phyloP scores from a whole-genome alignment of 805 yeast species.

The Schizosaccharomyces osmophilus region DNA sequence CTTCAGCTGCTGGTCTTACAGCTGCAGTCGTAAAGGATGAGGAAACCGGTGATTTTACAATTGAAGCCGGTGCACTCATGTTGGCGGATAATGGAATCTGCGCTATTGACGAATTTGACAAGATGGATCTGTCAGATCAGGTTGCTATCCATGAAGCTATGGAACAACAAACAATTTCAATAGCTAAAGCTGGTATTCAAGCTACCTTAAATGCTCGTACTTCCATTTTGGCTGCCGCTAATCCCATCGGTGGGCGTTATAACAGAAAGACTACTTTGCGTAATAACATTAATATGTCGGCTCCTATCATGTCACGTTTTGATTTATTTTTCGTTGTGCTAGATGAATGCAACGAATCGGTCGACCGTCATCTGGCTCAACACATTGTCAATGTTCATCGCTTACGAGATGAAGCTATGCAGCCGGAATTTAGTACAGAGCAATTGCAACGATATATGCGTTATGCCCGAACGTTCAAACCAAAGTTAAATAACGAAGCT shows the following conservation, averaged over 20 bases:
- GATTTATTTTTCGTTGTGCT: conserved; percentile 82
- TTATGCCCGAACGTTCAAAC: conserved; percentile 82
- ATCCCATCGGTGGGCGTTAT: conserved; percentile 91
- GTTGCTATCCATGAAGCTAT: conserved; percentile 98
- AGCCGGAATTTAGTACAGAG: conserved; percentile 72
- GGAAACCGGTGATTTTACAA: conserved; percentile 88
- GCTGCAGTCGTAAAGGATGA: conserved; percentile 96
- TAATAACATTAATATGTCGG: conserved; percentile 80
- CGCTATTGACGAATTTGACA: conserved; percentile 95
- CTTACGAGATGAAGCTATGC: conserved; percentile 69
- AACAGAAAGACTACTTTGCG: conserved; percentile 65
- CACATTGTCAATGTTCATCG: conserved; percentile 86
- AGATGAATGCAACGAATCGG: conserved; percentile 79
- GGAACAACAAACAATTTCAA: conserved; percentile 98
- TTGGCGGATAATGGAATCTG: conserved; percentile 95
- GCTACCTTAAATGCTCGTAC: conserved; percentile 94
- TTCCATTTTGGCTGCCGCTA: conserved; percentile 93
- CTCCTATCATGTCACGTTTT: conserved; percentile 95
- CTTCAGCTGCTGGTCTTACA: conserved; percentile 94
- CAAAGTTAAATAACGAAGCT: conserved; percentile 61
- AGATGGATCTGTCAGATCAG: conserved; percentile 87
- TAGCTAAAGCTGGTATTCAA: conserved; percentile 96
- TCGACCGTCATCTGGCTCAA: conserved; percentile 71
- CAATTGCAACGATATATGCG: conserved; percentile 70
- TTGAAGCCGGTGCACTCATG: conserved; percentile 97